A percentile compares a stretch with the other conserved stretches of the same genome.
Evolutionary conservation across 805 yeast genomes (phyloP).

Genomic region (Candida sakaeoensis): DNA sequence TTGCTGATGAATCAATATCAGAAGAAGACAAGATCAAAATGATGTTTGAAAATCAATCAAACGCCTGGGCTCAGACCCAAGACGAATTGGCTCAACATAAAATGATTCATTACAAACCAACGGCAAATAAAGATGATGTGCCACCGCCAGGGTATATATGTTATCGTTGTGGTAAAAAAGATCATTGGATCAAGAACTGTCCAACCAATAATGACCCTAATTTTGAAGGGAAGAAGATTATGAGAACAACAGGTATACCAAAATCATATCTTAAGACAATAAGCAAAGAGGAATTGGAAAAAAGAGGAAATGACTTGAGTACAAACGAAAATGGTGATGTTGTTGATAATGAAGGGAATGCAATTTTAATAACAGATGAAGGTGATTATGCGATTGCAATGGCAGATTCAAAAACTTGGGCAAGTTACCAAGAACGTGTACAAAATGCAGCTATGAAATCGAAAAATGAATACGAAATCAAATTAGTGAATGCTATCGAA

Average conservation of each 20-base stretch:
- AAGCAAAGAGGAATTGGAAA: conserved; percentile 66
- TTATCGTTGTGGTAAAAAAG: conserved; percentile 90
- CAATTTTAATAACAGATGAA: conserved; percentile 84
- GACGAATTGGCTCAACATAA: conserved; percentile 84
- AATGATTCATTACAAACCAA: conserved; percentile 59
- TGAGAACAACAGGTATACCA: conserved; percentile 96
- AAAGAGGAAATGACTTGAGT: conserved; percentile 34
- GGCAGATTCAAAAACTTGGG: conserved; percentile 92
- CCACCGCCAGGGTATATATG: conserved; percentile 98
- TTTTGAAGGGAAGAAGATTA: conserved; percentile 88
- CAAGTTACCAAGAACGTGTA: conserved; percentile 70
- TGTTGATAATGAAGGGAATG: conserved; percentile 45
- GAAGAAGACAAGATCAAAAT: conserved; percentile 87
- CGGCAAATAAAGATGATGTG: conserved; percentile 53
- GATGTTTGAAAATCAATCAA: conserved; percentile 91
- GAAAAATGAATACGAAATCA: conserved; percentile 49
- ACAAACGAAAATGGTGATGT: conserved; percentile 42
- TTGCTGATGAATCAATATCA: conserved; percentile 41
- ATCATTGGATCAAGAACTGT: conserved; percentile 93
- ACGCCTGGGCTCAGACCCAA: conserved; percentile 94
- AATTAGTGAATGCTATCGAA: conserved; percentile 26
- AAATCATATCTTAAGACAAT: conserved; percentile 84
- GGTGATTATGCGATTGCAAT: conserved; percentile 96
- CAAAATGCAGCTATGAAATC: conserved; percentile 45
- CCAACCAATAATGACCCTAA: conserved; percentile 91